Conservation (phyloP, 2,329 filamentous ascomycete species). For the Ilyonectria destructans region DNA sequence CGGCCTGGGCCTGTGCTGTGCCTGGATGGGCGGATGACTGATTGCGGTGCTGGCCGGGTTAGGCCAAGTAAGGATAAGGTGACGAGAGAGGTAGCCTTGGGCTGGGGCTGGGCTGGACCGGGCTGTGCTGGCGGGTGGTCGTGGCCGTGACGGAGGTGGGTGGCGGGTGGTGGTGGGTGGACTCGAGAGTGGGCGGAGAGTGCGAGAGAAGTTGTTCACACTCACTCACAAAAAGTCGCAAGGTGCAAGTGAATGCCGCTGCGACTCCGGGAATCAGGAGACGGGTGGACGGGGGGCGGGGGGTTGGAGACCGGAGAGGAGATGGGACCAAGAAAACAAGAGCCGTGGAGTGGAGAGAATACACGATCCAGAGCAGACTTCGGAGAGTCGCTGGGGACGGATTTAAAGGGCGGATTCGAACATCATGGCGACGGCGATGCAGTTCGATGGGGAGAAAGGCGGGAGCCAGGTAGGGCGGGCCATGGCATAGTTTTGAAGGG, state of each 20-base stretch:
- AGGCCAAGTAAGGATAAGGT: constrained; percentile 34
- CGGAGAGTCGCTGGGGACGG: constrained; percentile 67
- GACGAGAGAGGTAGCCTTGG: constrained; percentile 35
- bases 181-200: constrained; percentile 35
- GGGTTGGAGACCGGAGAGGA: constrained; percentile 40
- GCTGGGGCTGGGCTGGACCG: constrained; percentile 42
- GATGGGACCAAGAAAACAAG: constrained; percentile 50
- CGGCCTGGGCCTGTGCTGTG: constrained; percentile 1
- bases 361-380: constrained; percentile 67
- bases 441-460: constrained; percentile 65
- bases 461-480: constrained; percentile 50
- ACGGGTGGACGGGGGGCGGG: constrained; percentile 27
- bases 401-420: constrained; percentile 69
- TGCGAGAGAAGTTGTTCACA: constrained; percentile 21
- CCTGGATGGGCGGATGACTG: constrained; percentile 5
- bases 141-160: constrained; percentile 21
- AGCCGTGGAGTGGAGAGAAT: constrained; percentile 59
- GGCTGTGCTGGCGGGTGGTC: constrained; percentile 44
- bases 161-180: constrained; percentile 9
- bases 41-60: constrained; percentile 37
- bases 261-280: constrained; percentile 51
- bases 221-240: constrained; percentile 54
- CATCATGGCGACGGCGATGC: constrained; percentile 66
- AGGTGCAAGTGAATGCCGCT: constrained; percentile 70
- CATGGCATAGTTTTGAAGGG: constrained; percentile 57